Conservation (phyloP, 148 eudicot genomes). For the Cornus kousa region DNA sequence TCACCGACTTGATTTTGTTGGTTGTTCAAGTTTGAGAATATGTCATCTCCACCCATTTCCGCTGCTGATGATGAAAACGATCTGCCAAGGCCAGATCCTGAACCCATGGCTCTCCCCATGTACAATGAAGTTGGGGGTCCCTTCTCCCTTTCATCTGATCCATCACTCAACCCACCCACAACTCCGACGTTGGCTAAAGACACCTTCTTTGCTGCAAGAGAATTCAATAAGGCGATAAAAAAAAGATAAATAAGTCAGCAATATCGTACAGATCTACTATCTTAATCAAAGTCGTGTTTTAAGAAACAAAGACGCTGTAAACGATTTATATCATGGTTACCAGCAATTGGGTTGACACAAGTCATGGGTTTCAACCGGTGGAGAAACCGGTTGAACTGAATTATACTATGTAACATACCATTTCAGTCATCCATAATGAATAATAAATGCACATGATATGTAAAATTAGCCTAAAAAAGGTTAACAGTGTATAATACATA, state of each 20-base stretch:
- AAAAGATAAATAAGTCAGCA: neutral
- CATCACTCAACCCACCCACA: conserved; percentile 70
- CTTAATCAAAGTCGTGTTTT: neutral
- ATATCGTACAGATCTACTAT: neutral
- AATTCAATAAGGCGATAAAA: conserved; percentile 6
- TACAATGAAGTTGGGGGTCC: conserved; percentile 51
- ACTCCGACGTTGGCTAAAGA: conserved; percentile 75
- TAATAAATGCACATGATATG: neutral
- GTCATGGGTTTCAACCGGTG: neutral
- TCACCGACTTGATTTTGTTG: conserved; percentile 54
- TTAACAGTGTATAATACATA: no score
- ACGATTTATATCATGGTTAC: neutral
- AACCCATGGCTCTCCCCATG: conserved; percentile 83
- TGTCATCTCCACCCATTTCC: conserved; percentile 30
- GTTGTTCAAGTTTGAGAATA: conserved; percentile 51
- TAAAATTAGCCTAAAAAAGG: no score
- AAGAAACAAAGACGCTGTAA: neutral
- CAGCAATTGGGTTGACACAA: neutral
- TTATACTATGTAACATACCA: neutral
- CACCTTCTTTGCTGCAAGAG: conserved; percentile 82
- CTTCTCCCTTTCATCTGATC: conserved; percentile 62
- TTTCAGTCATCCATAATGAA: neutral
- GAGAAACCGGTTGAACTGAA: neutral
- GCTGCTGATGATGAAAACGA: conserved; percentile 38
- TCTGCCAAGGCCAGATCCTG: conserved; percentile 54